These are phyloP conservation scores for Ambispora gerdemannii DNA, from an alignment of 192 early-diverging fungal species.

Conservation along the genomic window DNA sequence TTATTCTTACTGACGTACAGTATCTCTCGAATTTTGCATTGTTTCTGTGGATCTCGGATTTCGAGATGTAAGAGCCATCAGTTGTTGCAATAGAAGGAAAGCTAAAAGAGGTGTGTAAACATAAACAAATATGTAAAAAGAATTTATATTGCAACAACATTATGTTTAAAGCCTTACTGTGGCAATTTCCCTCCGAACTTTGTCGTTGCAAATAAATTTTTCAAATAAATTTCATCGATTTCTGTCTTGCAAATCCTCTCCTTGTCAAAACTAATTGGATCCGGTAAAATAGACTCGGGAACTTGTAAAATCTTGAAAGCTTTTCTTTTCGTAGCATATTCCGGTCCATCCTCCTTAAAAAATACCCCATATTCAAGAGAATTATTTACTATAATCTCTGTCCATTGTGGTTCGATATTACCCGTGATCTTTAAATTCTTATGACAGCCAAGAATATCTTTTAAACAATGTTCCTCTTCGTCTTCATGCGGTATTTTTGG, in stretches of 20 bases:
- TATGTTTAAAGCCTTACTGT: background rate
- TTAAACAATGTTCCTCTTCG: too few species aligned
- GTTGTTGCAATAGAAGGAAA: background rate
- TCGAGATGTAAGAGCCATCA: background rate
- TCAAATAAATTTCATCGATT: background rate
- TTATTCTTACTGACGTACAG: background rate
- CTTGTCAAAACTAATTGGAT: background rate
- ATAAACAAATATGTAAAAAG: background rate
- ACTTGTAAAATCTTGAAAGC: background rate
- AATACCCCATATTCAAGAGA: background rate
- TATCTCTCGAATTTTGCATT: background rate
- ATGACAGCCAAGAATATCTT: too few species aligned
- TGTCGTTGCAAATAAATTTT: background rate
- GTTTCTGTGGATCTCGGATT: background rate
- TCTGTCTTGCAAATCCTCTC: background rate
- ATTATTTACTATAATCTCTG: background rate
- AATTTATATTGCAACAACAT: too few species aligned
- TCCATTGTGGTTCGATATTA: background rate
- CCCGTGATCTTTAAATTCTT: background rate
- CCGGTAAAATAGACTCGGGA: background rate
- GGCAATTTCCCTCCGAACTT: background rate
- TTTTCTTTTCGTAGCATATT: background rate
- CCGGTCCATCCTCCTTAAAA: background rate
- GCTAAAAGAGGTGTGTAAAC: too few species aligned
- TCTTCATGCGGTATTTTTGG: too few species aligned